A percentile compares a stretch with the other conserved stretches of the same genome.
Evolutionary conservation across 352 stramenopile species (phyloP).

Genomic region (Globisporangium cederbergense): DNA sequence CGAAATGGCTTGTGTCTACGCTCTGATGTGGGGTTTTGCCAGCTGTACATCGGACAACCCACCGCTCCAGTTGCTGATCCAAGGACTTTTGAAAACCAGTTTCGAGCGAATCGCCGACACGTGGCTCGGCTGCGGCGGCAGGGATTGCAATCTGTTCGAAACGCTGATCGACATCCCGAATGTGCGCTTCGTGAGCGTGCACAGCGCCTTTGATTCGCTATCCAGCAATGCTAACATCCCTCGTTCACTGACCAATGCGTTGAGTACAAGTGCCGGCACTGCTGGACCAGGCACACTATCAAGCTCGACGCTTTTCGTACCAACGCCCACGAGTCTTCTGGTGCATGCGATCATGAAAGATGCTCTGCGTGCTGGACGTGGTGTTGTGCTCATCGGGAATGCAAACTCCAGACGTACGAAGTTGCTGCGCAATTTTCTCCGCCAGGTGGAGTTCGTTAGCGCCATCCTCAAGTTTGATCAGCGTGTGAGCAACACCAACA

Average conservation of each 20-base stretch:
- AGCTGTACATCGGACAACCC: constrained; percentile 19
- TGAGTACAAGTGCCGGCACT: not conserved
- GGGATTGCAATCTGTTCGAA: constrained; percentile 38
- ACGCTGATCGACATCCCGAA: constrained; percentile 29
- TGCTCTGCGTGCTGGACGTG: constrained; percentile 31
- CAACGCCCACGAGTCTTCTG: constrained; percentile 36
- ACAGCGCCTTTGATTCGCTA: not conserved
- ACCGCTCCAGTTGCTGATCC: constrained; percentile 27
- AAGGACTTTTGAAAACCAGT: constrained; percentile 25
- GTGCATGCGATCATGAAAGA: constrained; percentile 39
- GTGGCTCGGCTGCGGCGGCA: constrained; percentile 19
- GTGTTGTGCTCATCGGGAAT: constrained; percentile 32
- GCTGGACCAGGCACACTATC: not conserved
- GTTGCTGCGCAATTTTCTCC: constrained; percentile 33
- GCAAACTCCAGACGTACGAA: constrained; percentile 30
- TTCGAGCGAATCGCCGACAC: constrained; percentile 27
- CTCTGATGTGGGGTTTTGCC: constrained; percentile 52
- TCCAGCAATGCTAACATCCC: not conserved
- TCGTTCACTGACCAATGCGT: not conserved
- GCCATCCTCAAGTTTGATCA: not conserved
- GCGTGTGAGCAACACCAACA: not conserved
- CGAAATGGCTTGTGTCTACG: constrained; percentile 49
- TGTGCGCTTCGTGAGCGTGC: constrained; percentile 28
- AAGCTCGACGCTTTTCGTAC: constrained; percentile 32
- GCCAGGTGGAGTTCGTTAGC: constrained; percentile 19